Evolutionary conservation across 2,329 filamentous ascomycete species (phyloP).

Genomic region (Fusarium sp.): DNA sequence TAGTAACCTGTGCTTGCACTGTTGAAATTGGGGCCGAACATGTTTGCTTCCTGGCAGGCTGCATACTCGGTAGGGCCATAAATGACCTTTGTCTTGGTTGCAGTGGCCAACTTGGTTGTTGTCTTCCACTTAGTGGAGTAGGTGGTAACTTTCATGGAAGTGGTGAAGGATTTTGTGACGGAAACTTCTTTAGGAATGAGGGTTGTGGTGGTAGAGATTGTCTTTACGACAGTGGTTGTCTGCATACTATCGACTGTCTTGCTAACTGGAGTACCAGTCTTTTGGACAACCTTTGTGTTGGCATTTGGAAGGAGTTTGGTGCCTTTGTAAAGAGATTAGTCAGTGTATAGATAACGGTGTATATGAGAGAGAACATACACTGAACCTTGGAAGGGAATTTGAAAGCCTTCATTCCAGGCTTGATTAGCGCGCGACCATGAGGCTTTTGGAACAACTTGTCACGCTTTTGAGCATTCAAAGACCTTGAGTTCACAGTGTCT

Average conservation of each 20-base stretch:
- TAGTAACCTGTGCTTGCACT: conserved; percentile 5
- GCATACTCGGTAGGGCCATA: background rate
- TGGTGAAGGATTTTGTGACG: background rate
- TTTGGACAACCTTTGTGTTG: background rate
- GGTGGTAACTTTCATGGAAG: background rate
- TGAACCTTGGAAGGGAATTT: background rate
- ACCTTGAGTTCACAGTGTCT: background rate
- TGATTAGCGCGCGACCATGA: background rate
- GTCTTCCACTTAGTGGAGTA: conserved; percentile 2
- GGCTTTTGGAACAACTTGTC: background rate
- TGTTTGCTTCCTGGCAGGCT: background rate
- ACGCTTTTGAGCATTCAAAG: background rate
- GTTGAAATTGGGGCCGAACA: conserved; percentile 10
- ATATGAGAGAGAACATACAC: background rate
- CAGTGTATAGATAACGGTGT: fast-evolving
- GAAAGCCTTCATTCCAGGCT: conserved; percentile 2
- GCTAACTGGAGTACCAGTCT: background rate
- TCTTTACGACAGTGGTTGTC: background rate
- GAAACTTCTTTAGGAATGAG: conserved; percentile 4
- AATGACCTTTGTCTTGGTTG: background rate
- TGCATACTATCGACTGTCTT: background rate
- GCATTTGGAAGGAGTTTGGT: background rate
- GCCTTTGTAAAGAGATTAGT: background rate
- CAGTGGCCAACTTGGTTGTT: background rate
- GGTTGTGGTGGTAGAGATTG: background rate